A percentile compares a stretch with the other conserved stretches of the same genome.
These are phyloP conservation scores for Escovopsis sp. DNA, from an alignment of 2,329 filamentous ascomycete species.

Conservation along the genomic window DNA sequence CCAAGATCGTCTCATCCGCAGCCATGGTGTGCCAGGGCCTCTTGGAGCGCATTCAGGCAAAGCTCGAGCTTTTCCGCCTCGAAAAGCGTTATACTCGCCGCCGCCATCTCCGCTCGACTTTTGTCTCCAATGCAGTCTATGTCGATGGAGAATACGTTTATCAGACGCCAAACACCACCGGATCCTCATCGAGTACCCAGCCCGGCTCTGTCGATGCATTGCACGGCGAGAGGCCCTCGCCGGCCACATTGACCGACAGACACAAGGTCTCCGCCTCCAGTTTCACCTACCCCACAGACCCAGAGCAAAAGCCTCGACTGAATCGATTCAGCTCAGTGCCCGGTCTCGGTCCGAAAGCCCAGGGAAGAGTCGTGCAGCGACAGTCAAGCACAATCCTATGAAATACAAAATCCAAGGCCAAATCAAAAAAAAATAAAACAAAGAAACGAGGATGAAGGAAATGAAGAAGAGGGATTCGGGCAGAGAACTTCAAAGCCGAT, in stretches of 20 bases:
- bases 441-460: neutral
- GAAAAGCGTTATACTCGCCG: conserved; percentile 90
- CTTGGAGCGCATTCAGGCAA: conserved; percentile 46
- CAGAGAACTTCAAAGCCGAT: neutral
- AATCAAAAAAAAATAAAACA: conserved; percentile 2
- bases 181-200: conserved; percentile 35
- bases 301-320: conserved; percentile 31
- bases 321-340: conserved; percentile 43
- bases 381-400: conserved; percentile 25
- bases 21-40: conserved; percentile 34
- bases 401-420: conserved; percentile 5
- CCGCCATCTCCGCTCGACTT: conserved; percentile 73
- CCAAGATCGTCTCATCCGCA: conserved; percentile 6
- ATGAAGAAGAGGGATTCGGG: neutral
- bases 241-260: neutral
- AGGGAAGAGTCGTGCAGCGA: conserved; percentile 24
- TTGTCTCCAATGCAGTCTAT: conserved; percentile 79
- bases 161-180: conserved; percentile 45
- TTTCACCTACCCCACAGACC: conserved; percentile 13
- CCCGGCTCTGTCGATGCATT: conserved; percentile 22
- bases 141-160: conserved; percentile 94
- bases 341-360: conserved; percentile 30
- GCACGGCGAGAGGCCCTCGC: conserved; percentile 18
- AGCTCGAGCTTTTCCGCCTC: conserved; percentile 83
- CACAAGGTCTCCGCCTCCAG: conserved; percentile 11